Percentiles rank a stretch among this genome's conserved stretches.
These are phyloP conservation scores for Scytalidium sp. DNA, from an alignment of 2,329 filamentous ascomycete genomes.

Conservation along the genomic window DNA sequence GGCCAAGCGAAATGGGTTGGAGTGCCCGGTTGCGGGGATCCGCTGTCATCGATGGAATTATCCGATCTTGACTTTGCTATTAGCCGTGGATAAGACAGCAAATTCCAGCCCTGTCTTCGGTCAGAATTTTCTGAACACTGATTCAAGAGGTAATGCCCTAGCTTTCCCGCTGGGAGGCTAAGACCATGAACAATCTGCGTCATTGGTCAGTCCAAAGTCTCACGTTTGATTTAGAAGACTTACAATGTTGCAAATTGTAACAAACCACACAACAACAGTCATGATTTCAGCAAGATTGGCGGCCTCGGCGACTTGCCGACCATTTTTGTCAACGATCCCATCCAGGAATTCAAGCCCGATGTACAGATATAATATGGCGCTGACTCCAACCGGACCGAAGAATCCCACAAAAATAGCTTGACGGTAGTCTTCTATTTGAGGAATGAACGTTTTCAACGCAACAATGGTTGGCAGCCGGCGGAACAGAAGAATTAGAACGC, in stretches of 20 bases:
- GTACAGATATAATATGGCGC: constrained; percentile 82
- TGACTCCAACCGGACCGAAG: constrained; percentile 86
- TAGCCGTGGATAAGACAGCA: too few relatives aligned
- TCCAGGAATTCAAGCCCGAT: constrained; percentile 69
- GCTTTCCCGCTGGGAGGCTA: too few relatives aligned
- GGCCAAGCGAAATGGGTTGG: too few relatives aligned
- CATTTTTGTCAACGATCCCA: constrained; percentile 47
- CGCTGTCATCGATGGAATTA: too few relatives aligned
- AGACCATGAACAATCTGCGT: too few relatives aligned
- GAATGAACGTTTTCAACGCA: constrained; percentile 67
- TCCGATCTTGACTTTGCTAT: too few relatives aligned
- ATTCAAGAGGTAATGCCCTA: too few relatives aligned
- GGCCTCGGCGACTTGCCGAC: constrained; percentile 61
- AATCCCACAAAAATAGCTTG: constrained; percentile 84
- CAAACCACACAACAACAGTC: constrained; percentile 75
- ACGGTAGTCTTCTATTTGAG: constrained; percentile 66
- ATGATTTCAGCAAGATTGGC: constrained; percentile 60
- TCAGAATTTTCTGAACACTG: too few relatives aligned
- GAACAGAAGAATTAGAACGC: constrained; percentile 71
- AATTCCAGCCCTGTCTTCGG: too few relatives aligned
- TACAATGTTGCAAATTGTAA: constrained; percentile 74
- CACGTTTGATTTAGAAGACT: too few relatives aligned
- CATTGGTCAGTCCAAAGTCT: too few relatives aligned
- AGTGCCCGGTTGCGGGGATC: too few relatives aligned
- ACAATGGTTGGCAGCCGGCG: constrained; percentile 73